Conservation (phyloP, 2,329 filamentous ascomycete genomes). For the Curvularia verruculosa region DNA sequence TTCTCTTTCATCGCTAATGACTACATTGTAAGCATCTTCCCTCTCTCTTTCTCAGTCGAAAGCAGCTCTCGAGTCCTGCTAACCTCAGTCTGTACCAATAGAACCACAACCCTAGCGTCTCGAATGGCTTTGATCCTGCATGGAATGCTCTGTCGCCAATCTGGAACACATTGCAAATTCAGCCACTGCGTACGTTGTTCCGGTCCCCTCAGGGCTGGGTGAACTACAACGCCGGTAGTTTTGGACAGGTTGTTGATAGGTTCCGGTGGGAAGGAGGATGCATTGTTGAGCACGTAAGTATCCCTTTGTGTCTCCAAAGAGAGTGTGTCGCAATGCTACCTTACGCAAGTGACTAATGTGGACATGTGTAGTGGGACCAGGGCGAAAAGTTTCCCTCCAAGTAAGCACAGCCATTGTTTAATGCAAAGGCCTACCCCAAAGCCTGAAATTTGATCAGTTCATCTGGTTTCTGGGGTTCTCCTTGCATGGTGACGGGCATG, state of each 20-base stretch:
- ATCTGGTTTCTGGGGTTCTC: no score
- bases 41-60: not conserved
- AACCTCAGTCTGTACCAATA: constrained; percentile 1
- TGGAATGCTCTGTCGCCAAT: constrained; percentile 36
- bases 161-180: constrained; percentile 32
- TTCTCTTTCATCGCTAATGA: constrained; percentile 36
- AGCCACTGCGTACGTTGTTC: constrained; percentile 31
- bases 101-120: constrained; percentile 39
- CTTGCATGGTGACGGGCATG: no score
- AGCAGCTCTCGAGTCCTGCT: not conserved
- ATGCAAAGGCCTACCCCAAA: no score
- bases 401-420: no score
- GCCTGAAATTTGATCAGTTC: no score
- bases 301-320: not conserved
- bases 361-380: not conserved
- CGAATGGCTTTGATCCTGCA: constrained; percentile 39
- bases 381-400: not conserved
- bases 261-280: constrained; percentile 42
- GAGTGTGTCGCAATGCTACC: not conserved
- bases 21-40: constrained; percentile 31
- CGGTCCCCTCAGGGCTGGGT: constrained; percentile 33
- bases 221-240: constrained; percentile 27
- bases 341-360: not conserved
- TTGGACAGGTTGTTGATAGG: constrained; percentile 37
- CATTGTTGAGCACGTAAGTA: constrained; percentile 43